Evolutionary conservation across 2,329 filamentous ascomycete genomes (phyloP).

Genomic region (Calonectria pauciramosa): DNA sequence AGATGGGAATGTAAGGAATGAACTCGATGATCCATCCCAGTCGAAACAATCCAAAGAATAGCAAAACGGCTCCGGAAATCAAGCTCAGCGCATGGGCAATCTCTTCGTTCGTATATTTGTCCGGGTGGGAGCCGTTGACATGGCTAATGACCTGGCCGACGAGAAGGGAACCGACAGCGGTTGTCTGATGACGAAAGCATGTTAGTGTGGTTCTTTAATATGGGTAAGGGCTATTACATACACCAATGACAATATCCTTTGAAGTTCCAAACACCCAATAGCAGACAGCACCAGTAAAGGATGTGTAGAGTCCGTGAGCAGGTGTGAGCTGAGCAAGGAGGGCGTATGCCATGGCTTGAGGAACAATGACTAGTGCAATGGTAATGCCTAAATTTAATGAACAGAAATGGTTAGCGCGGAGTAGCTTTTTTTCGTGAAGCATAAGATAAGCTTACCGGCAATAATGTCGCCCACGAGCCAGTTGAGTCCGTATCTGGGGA

Average conservation of each 20-base stretch:
- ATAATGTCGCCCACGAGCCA: slow-evolving; percentile 82
- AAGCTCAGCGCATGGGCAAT: slow-evolving; percentile 61
- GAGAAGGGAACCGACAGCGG: slow-evolving; percentile 65
- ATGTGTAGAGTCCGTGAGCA: slow-evolving; percentile 84
- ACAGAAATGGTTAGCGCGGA: neutral
- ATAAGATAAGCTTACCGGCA: slow-evolving; percentile 66
- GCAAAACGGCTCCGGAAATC: slow-evolving; percentile 59
- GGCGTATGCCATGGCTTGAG: slow-evolving; percentile 86
- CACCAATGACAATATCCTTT: slow-evolving; percentile 86
- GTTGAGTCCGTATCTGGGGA: slow-evolving; percentile 77
- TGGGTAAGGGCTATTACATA: slow-evolving; percentile 39
- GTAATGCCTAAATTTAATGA: slow-evolving; percentile 45
- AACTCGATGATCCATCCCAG: slow-evolving; percentile 66
- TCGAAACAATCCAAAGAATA: slow-evolving; percentile 61
- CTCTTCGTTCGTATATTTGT: slow-evolving; percentile 53
- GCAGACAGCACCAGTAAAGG: slow-evolving; percentile 83
- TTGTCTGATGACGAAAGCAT: slow-evolving; percentile 61
- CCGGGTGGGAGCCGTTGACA: slow-evolving; percentile 52
- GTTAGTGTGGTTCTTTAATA: neutral
- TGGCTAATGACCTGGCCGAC: slow-evolving; percentile 61
- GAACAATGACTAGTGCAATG: slow-evolving; percentile 78
- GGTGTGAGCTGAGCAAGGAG: slow-evolving; percentile 76
- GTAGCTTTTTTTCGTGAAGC: neutral
- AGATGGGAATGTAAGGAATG: slow-evolving; percentile 64
- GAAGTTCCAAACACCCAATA: slow-evolving; percentile 91